Evolutionary conservation across 306 rosid genomes (phyloP), one percentile per base, ranked within the genome.

Genomic region (Crataegus laevigata): DNA sequence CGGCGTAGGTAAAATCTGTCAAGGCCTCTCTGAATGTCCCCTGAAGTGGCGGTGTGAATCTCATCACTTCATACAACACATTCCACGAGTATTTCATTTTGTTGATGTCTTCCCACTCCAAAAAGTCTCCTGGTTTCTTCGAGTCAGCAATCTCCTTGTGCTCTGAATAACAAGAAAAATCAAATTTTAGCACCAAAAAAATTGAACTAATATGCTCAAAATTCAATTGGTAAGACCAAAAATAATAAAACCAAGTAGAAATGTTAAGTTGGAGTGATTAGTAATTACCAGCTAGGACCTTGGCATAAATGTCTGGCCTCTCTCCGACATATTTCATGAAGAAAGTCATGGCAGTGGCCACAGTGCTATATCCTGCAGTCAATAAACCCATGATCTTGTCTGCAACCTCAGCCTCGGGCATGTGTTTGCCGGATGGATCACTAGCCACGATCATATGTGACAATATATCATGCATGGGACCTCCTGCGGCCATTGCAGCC

Each of bases 331-430:
- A 75, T 1, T 64, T 75, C 78, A 75, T 64, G 78, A 75, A 75
- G 71, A 75, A 64, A 62, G 78, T 65, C 78, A 75, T 75, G 21
- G 64, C 78, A 30, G 78, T 75, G 30, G 78, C 71, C 50, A 75
- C 71, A 14, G 78, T 75, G 43, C 78, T 64, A 1, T 75, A 75
- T 1, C 78, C 78, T 17, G 78, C 78, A 14, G 78, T 75, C 19
- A 75, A 19, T 25, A 75, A 50, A 6, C 78, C 72, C 78, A 75
- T 75, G 63, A 75, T 75, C 78, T 75, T 75, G 24, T 75, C 78
- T 1, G 84, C 84, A 21, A 90, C 55, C 79, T 84, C 89, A 26
- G 90, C 59, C 77, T 80, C 87, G 19, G 88, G 84, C 85, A 90
- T 87, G 76, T 84, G 86, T 63, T 85, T 88, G 45, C 92, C 92